Base-by-base conservation (phyloP, 129 eudicot species). In the Flaveria brownii region DNA sequence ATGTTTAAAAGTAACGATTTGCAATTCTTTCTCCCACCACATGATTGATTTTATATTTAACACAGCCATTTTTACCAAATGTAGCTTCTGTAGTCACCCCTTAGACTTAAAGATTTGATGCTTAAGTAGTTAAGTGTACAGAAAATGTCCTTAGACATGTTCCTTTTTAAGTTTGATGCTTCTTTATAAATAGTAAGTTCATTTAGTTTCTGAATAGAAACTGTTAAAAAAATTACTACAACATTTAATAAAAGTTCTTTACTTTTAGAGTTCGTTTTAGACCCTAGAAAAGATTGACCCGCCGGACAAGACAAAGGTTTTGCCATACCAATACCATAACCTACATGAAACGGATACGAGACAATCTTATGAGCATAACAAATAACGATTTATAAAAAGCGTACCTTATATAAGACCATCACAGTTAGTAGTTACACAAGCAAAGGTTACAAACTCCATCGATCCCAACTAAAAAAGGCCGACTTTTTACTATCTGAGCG, bases 401-500 rank as follows among this genome's bases (percentile, higher is more conserved):
- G 17, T 39, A 64, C 54, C 69, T 76, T 65, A 63, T 78, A 78
- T 62, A 78, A 70, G 65, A 72, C 51, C 66, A 23, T 54, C 33
- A 12, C 42, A 22, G 55, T 49, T 12, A 43, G 52, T 54, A 55
- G 50, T 65, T 74, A 63, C 64, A 73, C 80, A 67, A 30, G 22
- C 73, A 62, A 18, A 56, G 22, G 78, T 80, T 69, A 74, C 62
- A 74, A 74, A 45, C 84, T 71, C 84, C 80, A 80, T 15, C 55
- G 71, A 54, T 49, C 70, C 75, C 65, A 74, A 74, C 80, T 59
- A 68, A 68, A 80, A 46, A 68, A 55, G 11, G 2, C 41, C 8
- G 61, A 74, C 83, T 84, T 86, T 84, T 86, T 87, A 14, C 80
- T 73, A 75, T 65, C 80, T 15, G 87, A 82, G 47, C 72, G 72